A percentile compares a stretch with the other conserved stretches of the same genome.
These are phyloP conservation scores for Rhypophila decipiens DNA, from an alignment of 495 filamentous ascomycete species.

Conservation along the genomic window DNA sequence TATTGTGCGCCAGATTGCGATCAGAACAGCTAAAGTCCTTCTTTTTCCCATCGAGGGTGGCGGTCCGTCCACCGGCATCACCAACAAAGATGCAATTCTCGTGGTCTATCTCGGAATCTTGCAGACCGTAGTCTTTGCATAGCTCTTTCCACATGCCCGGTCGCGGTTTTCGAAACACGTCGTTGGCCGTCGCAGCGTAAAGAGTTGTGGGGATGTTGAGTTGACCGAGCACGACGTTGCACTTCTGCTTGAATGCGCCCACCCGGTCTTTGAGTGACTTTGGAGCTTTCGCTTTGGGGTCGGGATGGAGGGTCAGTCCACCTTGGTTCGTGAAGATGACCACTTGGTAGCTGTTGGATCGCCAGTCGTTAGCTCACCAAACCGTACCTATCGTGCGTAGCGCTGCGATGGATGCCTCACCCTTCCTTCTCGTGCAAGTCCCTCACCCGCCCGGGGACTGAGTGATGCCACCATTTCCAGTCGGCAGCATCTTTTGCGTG, in stretches of 20 bases:
- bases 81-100: conserved; percentile 76
- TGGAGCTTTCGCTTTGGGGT: conserved; percentile 55
- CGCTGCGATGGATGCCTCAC: conserved; percentile 33
- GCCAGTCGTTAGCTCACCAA: background rate
- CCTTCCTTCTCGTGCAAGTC: conserved; percentile 60
- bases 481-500: conserved; percentile 65
- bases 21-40: conserved; percentile 72
- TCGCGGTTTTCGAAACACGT: conserved; percentile 80
- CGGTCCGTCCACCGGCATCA: conserved; percentile 63
- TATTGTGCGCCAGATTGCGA: conserved; percentile 76
- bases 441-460: conserved; percentile 58
- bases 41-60: conserved; percentile 16
- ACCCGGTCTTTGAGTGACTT: conserved; percentile 58
- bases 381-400: background rate
- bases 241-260: conserved; percentile 71
- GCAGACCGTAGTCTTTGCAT: conserved; percentile 63
- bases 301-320: conserved; percentile 65
- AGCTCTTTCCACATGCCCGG: conserved; percentile 86
- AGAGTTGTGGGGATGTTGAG: conserved; percentile 73
- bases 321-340: conserved; percentile 85
- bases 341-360: conserved; percentile 57
- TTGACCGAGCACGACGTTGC: conserved; percentile 57
- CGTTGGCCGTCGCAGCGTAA: conserved; percentile 77
- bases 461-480: conserved; percentile 91
- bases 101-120: conserved; percentile 57